Conservation (phyloP, 108 stramenopile species). For the Nitzschia palea region DNA sequence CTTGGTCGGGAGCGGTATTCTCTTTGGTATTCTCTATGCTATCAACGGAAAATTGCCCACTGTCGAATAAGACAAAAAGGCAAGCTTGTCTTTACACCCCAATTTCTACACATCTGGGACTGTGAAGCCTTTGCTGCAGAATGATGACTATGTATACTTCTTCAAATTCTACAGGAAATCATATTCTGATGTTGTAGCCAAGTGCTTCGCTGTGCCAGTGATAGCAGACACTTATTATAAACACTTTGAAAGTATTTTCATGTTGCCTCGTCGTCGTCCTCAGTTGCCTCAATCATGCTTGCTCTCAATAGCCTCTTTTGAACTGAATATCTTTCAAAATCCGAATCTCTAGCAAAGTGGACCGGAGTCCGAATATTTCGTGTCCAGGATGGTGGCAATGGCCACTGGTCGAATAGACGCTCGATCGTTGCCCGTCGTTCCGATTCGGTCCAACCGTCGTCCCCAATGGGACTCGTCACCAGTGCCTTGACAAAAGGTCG, state of each 20-base stretch:
- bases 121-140: background rate
- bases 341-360: background rate
- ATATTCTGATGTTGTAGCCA: background rate
- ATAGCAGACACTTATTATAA: too few relatives aligned
- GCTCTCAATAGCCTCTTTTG: too few relatives aligned
- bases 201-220: too few relatives aligned
- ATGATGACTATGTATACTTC: background rate
- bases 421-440: constrained; percentile 36
- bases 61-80: background rate
- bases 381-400: constrained; percentile 57
- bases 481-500: constrained; percentile 36
- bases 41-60: constrained; percentile 1
- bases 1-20: background rate
- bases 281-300: too few relatives aligned
- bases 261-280: too few relatives aligned
- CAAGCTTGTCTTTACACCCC: background rate
- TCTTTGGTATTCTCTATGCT: background rate
- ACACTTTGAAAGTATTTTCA: too few relatives aligned
- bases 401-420: constrained; percentile 47
- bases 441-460: constrained; percentile 52
- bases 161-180: background rate
- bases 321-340: background rate
- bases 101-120: background rate
- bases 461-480: constrained; percentile 35
- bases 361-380: constrained; percentile 30